Percentiles rank a stretch among this genome's conserved stretches.
Evolutionary conservation across 352 stramenopile genomes (phyloP).

Genomic region (Phytophthora tubulina): DNA sequence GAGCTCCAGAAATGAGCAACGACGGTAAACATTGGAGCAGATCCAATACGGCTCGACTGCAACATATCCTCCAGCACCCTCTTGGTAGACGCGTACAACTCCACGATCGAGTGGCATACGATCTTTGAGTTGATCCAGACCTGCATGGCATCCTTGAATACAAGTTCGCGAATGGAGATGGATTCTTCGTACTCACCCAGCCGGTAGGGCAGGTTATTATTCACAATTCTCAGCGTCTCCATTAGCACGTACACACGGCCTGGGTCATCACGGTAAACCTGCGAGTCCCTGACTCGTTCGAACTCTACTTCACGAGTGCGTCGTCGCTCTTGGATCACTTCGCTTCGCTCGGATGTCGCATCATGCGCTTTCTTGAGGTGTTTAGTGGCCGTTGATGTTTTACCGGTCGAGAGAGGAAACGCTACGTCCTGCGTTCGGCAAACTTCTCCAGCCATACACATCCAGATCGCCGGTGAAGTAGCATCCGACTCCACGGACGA

Average conservation of each 20-base stretch:
- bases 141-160: conserved; percentile 24
- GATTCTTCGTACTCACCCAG: conserved; percentile 26
- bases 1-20: conserved; percentile 25
- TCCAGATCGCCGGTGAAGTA: conserved; percentile 14
- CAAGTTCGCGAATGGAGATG: conserved; percentile 13
- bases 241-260: conserved; percentile 1
- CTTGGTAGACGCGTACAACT: conserved; percentile 20
- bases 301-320: conserved; percentile 1
- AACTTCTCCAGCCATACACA: conserved; percentile 10
- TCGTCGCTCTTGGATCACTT: not conserved
- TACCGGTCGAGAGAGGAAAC: conserved; percentile 10
- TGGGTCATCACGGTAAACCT: conserved; percentile 12
- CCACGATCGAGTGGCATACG: conserved; percentile 3
- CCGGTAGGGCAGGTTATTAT: conserved; percentile 20
- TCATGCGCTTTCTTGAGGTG: conserved; percentile 13
- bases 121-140: conserved; percentile 5
- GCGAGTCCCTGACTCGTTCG: conserved; percentile 3
- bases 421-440: not conserved
- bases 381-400: conserved; percentile 11
- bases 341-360: not conserved
- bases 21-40: not conserved
- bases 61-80: not conserved
- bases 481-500: not conserved
- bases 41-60: conserved; percentile 2
- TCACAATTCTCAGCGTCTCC: conserved; percentile 22